Conservation (phyloP, 2,329 filamentous ascomycete species). For the Fonsecaea multimorphosa region DNA sequence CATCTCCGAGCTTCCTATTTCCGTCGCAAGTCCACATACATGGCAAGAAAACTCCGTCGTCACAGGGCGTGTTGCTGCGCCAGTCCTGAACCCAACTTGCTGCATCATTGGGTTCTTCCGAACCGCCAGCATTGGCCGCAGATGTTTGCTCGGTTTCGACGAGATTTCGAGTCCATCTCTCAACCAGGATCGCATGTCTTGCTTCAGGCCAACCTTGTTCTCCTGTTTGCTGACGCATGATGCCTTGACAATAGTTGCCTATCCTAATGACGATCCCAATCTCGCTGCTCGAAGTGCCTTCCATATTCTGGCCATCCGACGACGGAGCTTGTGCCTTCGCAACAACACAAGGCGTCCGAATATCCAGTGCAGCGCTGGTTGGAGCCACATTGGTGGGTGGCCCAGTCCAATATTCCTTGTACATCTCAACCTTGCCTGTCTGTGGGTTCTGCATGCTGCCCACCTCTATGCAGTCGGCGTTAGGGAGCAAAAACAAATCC, state of each 20-base stretch:
- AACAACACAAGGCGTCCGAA: constrained; percentile 41
- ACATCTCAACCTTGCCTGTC: constrained; percentile 33
- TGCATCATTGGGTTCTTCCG: neutral
- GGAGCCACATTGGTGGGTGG: constrained; percentile 8
- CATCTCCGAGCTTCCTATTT: constrained; percentile 25
- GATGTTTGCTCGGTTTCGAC: constrained; percentile 1
- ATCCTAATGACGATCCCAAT: constrained; percentile 29
- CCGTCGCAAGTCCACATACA: constrained; percentile 29
- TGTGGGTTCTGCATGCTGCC: constrained; percentile 37
- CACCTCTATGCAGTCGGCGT: constrained; percentile 39
- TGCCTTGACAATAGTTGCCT: constrained; percentile 36
- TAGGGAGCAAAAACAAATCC: constrained; percentile 38
- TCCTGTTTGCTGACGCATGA: constrained; percentile 24
- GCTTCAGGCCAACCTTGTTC: neutral
- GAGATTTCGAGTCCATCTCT: constrained; percentile 27
- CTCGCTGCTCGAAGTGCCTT: neutral
- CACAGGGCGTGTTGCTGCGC: constrained; percentile 28
- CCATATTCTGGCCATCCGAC: neutral
- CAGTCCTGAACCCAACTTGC: constrained; percentile 26
- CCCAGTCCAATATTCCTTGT: constrained; percentile 39
- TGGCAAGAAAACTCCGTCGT: constrained; percentile 16
- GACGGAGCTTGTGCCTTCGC: constrained; percentile 24
- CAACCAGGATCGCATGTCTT: constrained; percentile 21
- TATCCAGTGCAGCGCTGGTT: constrained; percentile 51
- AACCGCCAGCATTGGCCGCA: neutral